A percentile compares a stretch with the other conserved stretches of the same genome.
These are phyloP conservation scores for Schizonepeta tenuifolia DNA, from an alignment of 257 asterid genomes.

Conservation along the genomic window DNA sequence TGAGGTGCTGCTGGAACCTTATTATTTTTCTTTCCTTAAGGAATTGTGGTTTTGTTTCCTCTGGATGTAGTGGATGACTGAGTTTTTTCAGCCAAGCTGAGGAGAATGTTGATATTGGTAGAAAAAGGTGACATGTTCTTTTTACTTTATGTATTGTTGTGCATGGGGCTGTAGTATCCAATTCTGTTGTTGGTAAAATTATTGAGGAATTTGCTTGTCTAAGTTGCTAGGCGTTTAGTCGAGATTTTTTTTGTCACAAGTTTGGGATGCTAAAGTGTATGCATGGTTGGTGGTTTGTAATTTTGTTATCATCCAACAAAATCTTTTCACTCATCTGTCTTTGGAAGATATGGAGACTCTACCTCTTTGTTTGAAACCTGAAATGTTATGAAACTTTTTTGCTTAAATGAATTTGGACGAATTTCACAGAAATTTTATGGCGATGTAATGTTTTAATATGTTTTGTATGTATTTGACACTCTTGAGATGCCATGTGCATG, in stretches of 20 bases:
- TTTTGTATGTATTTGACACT: constrained; percentile 8
- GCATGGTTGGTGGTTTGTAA: background rate
- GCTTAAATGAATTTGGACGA: background rate
- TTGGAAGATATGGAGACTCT: background rate
- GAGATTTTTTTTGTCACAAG: background rate
- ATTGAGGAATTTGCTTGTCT: constrained; percentile 18
- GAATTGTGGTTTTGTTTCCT: background rate
- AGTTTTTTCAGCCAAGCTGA: background rate
- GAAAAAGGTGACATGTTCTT: constrained; percentile 1
- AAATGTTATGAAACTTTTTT: background rate
- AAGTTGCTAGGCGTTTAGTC: constrained; percentile 8
- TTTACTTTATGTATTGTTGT: background rate
- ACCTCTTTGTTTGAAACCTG: background rate
- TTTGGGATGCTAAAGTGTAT: constrained; percentile 3
- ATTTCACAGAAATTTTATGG: background rate
- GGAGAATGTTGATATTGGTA: constrained; percentile 1
- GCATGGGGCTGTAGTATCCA: background rate
- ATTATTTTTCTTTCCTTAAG: background rate
- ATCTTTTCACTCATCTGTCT: background rate
- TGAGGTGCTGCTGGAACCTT: background rate
- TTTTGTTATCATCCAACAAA: background rate
- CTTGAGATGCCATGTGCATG: background rate
- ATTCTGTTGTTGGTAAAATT: constrained; percentile 9
- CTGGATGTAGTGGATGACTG: background rate
- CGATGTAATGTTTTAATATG: background rate